phyloP scores from a whole-genome alignment of 2,329 filamentous ascomycete genomes.

The Fusarium cicatricum region DNA sequence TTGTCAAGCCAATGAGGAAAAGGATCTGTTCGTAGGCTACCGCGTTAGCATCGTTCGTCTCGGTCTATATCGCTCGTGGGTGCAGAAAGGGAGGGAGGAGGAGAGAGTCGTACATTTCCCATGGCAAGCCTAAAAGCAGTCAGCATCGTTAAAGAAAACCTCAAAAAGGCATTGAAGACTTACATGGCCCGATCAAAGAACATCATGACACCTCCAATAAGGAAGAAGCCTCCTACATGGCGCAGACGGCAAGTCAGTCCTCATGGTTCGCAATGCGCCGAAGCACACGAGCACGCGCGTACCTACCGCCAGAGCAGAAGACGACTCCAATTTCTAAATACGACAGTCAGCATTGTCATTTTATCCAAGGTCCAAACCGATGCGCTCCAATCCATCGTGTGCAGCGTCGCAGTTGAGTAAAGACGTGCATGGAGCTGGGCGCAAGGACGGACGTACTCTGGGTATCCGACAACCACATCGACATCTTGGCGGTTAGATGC shows the following conservation, averaged over 20 bases:
- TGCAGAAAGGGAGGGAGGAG: constrained; percentile 10
- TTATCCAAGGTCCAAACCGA: background rate
- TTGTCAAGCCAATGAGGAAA: constrained; percentile 94
- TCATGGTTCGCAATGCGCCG: constrained; percentile 31
- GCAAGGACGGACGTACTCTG: constrained; percentile 74
- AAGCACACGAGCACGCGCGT: constrained; percentile 36
- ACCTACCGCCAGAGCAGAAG: constrained; percentile 96
- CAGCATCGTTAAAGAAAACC: constrained; percentile 95
- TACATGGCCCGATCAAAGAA: constrained; percentile 98
- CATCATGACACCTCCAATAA: constrained; percentile 91
- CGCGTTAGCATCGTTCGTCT: constrained; percentile 21
- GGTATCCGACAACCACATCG: constrained; percentile 95
- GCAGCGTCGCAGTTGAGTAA: background rate
- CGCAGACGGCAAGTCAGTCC: constrained; percentile 24
- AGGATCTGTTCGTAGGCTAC: constrained; percentile 72
- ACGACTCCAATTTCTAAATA: constrained; percentile 90
- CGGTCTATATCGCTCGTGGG: constrained; percentile 25
- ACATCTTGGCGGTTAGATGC: constrained; percentile 52
- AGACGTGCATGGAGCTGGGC: background rate
- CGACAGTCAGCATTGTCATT: constrained; percentile 43
- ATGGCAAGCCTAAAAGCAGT: constrained; percentile 84
- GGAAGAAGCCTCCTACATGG: constrained; percentile 84
- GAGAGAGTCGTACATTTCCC: constrained; percentile 78
- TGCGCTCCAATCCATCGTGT: constrained; percentile 1
- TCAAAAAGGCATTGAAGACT: constrained; percentile 45